Evolutionary conservation across 345 rosid species (phyloP).

Genomic region (Pugionium dolabratum): DNA sequence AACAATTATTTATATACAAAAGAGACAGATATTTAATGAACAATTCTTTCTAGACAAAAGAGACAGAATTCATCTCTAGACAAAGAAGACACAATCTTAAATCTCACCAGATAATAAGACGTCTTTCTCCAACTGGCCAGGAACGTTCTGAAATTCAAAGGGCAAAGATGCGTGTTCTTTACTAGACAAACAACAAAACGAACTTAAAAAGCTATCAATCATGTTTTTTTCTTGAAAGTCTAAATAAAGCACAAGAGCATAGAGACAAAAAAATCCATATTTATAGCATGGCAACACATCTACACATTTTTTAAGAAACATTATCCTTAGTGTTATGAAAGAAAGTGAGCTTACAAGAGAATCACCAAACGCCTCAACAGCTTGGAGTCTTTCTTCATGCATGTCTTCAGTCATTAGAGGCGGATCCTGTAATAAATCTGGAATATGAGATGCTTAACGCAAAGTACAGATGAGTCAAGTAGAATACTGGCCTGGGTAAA

Average conservation of each 20-base stretch:
- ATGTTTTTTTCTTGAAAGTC: background rate
- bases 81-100: background rate
- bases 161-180: background rate
- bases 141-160: conserved; percentile 74
- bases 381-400: conserved; percentile 97
- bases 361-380: conserved; percentile 82
- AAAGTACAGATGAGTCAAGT: conserved; percentile 23
- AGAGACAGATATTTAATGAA: background rate
- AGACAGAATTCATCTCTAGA: background rate
- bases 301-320: conserved; percentile 21
- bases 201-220: conserved; percentile 15
- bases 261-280: background rate
- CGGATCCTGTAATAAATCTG: conserved; percentile 58
- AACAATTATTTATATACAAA: no score
- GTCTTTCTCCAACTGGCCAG: conserved; percentile 95
- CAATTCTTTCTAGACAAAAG: background rate
- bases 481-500: conserved; percentile 70
- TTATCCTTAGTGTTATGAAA: conserved; percentile 12
- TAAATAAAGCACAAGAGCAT: background rate
- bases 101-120: conserved; percentile 72
- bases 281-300: background rate
- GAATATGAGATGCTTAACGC: background rate
- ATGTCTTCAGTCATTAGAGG: conserved; percentile 98
- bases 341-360: conserved; percentile 67
- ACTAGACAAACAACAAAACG: conserved; percentile 15